Evolutionary conservation across 2,329 filamentous ascomycete species (phyloP).

Genomic region (Fonsecaea nubica): DNA sequence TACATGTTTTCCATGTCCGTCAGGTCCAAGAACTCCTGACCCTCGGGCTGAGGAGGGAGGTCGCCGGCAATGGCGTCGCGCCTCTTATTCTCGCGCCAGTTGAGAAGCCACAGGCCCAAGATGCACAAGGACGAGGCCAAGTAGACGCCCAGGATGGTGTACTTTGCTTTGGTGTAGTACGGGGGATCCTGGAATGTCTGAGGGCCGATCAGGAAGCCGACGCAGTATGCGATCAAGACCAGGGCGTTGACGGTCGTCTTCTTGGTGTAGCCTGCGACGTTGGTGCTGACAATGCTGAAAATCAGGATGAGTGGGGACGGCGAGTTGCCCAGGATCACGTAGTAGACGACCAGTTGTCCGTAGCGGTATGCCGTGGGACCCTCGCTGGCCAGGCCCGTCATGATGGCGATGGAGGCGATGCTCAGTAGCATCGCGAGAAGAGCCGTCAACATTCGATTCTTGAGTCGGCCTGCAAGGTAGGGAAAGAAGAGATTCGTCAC

Average conservation of each 20-base stretch:
- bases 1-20: constrained; percentile 46
- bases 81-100: constrained; percentile 53
- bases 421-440: constrained; percentile 61
- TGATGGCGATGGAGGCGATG: constrained; percentile 59
- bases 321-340: constrained; percentile 63
- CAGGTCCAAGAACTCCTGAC: constrained; percentile 43
- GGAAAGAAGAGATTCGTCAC: constrained; percentile 57
- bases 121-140: constrained; percentile 59
- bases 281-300: constrained; percentile 60
- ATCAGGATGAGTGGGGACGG: constrained; percentile 60
- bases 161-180: constrained; percentile 56
- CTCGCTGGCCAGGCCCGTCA: constrained; percentile 57
- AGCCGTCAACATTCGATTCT: constrained; percentile 61
- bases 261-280: constrained; percentile 63
- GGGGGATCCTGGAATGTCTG: constrained; percentile 62
- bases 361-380: constrained; percentile 63
- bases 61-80: no score
- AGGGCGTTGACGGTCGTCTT: constrained; percentile 60
- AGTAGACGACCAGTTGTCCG: constrained; percentile 62
- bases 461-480: constrained; percentile 58
- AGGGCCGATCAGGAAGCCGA: constrained; percentile 60
- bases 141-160: constrained; percentile 63
- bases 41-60: background rate
- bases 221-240: constrained; percentile 61
- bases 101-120: constrained; percentile 59